phyloP scores from a whole-genome alignment of 1,284 basidiomycete species.

The Ceratobasidium sp. region DNA sequence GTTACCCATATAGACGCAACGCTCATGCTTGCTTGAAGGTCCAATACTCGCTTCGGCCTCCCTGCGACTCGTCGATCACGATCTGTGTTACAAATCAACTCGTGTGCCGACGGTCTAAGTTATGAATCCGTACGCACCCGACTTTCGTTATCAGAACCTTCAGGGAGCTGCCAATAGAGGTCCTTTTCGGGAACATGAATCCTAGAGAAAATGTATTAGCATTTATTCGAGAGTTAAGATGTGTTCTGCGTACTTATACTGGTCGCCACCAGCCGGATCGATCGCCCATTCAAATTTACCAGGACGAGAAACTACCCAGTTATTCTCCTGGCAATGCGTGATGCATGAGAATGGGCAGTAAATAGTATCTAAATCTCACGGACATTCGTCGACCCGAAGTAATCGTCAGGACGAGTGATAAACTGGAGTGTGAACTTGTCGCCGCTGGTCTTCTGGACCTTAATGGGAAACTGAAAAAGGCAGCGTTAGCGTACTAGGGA shows the following conservation, averaged over 20 bases:
- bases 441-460: neutral
- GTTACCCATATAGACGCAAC: neutral
- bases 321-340: neutral
- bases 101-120: too few relatives aligned
- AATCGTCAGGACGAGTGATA: neutral
- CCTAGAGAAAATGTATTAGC: neutral
- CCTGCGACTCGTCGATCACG: neutral
- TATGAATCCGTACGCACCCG: neutral
- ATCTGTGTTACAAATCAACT: too few relatives aligned
- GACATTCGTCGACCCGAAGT: neutral
- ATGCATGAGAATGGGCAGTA: too few relatives aligned
- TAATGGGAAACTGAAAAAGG: neutral
- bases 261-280: neutral
- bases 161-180: neutral
- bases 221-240: too few relatives aligned
- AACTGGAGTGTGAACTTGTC: neutral
- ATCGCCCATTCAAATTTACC: neutral
- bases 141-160: neutral
- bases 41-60: neutral
- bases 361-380: neutral
- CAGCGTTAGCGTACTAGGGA: too few relatives aligned
- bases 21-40: neutral
- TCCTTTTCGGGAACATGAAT: neutral
- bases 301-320: neutral
- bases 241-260: neutral